A percentile compares a stretch with the other conserved stretches of the same genome.
Evolutionary conservation across 2,329 filamentous ascomycete genomes (phyloP).

Genomic region (Lachnellula occidentalis): DNA sequence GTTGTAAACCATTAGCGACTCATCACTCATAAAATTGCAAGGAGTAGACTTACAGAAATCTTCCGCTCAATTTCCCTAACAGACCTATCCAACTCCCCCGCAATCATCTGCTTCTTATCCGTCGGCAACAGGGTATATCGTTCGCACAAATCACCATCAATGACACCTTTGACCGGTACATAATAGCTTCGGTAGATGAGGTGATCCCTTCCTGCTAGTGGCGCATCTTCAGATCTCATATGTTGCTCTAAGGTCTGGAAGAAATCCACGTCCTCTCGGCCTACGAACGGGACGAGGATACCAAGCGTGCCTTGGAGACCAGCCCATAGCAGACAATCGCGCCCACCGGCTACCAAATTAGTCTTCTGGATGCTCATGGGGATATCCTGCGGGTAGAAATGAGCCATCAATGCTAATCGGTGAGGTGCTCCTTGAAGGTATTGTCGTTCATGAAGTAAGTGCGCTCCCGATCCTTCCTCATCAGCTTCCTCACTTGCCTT

Average conservation of each 20-base stretch:
- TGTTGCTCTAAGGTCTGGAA: slow-evolving; percentile 92
- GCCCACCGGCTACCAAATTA: slow-evolving; percentile 81
- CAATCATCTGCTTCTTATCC: slow-evolving; percentile 94
- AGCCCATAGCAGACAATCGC: slow-evolving; percentile 88
- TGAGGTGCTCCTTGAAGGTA: slow-evolving; percentile 89
- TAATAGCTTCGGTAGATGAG: slow-evolving; percentile 95
- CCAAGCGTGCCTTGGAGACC: slow-evolving; percentile 93
- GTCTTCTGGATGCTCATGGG: slow-evolving; percentile 88
- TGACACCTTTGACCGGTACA: slow-evolving; percentile 90
- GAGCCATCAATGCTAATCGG: slow-evolving; percentile 76
- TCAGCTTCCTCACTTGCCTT: slow-evolving; percentile 87
- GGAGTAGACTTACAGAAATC: slow-evolving; percentile 57
- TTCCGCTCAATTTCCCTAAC: slow-evolving; percentile 93
- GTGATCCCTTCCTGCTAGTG: slow-evolving; percentile 87
- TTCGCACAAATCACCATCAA: slow-evolving; percentile 96
- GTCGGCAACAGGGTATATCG: slow-evolving; percentile 76
- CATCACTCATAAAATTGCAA: background rate
- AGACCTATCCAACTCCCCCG: slow-evolving; percentile 83
- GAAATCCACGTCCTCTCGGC: slow-evolving; percentile 92
- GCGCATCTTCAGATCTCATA: slow-evolving; percentile 78
- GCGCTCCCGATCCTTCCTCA: slow-evolving; percentile 83
- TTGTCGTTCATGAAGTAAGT: slow-evolving; percentile 82
- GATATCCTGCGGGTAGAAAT: slow-evolving; percentile 89
- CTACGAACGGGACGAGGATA: slow-evolving; percentile 85
- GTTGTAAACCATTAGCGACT: slow-evolving; percentile 15